Evolutionary conservation across 352 stramenopile species (phyloP), one percentile per base, ranked within the genome.

Genomic region (Thalassiosira livingstoniorum): DNA sequence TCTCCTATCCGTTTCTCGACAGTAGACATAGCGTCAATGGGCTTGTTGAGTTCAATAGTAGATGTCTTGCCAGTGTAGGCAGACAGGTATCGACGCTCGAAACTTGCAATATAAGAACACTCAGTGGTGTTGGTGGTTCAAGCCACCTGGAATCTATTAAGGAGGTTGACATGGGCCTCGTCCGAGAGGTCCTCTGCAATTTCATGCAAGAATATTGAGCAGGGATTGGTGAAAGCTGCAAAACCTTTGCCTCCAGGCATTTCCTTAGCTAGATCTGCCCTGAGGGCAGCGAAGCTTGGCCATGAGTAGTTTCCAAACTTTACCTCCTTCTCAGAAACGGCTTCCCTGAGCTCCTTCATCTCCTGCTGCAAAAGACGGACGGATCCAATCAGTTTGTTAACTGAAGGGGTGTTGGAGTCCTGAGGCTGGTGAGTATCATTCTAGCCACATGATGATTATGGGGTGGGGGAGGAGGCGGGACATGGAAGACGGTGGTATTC

Each of bases 161-260:
- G 55, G 11, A 18, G 10, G 42, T 10, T 18, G 18, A 51, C 10
- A 18, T 51, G 42, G 42, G 10, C 42, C 10, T 10, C 42, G 18
- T 51, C 55, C 21, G 4, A 63, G 23, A 63, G 4, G 37, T 35
- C 4, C 29, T n/a, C 32, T 63, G 32, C 55, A 39, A 5, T 2
- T n/a, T 32, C 55, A 63, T 63, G 55, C 5, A 4, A 5, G 21
- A 63, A 63, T 39, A 63, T 63, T 10, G 55, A 63, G 4, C 7
- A 2, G 7, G 55, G 3, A 63, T 35, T 4, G 21, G 18, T 15
- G 37, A 63, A 63, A 37, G 55, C 55, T 5, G 23, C 11, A 13
- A 70, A 18, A 18, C 42, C 42, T 18, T 18, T 51, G 42, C 42
- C 42, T 18, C 10, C 10, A 18, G 42, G 42, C 10, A 18, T 51